A percentile compares a stretch with the other conserved stretches of the same genome.
Conservation (phyloP, 2,329 filamentous ascomycete genomes). For the Sordariomycetes sp. region DNA sequence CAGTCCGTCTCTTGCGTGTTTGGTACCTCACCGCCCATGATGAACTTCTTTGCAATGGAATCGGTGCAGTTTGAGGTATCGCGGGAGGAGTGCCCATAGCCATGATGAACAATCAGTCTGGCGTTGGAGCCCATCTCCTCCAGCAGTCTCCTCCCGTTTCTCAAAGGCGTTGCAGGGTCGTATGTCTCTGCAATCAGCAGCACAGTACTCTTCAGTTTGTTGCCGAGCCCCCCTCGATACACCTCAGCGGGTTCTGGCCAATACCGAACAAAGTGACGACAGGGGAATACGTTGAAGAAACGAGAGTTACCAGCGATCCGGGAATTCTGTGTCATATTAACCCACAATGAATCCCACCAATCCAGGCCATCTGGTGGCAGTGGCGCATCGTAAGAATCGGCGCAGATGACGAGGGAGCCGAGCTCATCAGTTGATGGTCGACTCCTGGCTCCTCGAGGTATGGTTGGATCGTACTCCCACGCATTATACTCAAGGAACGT, state of each 20-base stretch:
- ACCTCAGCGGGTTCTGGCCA: slow-evolving; percentile 38
- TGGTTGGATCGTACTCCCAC: slow-evolving; percentile 33
- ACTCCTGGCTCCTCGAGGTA: slow-evolving; percentile 15
- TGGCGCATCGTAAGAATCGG: slow-evolving; percentile 34
- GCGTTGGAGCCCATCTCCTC: slow-evolving; percentile 37
- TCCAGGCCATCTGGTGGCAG: slow-evolving; percentile 23
- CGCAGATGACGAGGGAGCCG: slow-evolving; percentile 30
- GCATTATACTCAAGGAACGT: slow-evolving; percentile 22
- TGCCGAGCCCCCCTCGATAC: slow-evolving; percentile 34
- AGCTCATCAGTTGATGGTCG: slow-evolving; percentile 29
- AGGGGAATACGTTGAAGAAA: slow-evolving; percentile 31
- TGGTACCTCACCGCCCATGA: slow-evolving; percentile 30
- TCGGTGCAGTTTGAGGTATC: slow-evolving; percentile 37
- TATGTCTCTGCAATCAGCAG: slow-evolving; percentile 39
- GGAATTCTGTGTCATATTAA: slow-evolving; percentile 32
- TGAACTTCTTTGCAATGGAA: slow-evolving; percentile 25
- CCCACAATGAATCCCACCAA: slow-evolving; percentile 38
- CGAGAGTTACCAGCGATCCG: slow-evolving; percentile 39
- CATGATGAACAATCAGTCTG: slow-evolving; percentile 37
- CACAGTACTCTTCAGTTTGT: slow-evolving; percentile 31
- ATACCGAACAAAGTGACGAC: slow-evolving; percentile 32
- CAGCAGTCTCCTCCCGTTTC: slow-evolving; percentile 33
- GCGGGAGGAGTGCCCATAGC: slow-evolving; percentile 37
- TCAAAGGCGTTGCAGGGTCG: slow-evolving; percentile 39
- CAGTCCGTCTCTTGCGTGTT: slow-evolving; percentile 32